Conservation (phyloP, 2,329 filamentous ascomycete species). For the Orbilia brochopaga region DNA sequence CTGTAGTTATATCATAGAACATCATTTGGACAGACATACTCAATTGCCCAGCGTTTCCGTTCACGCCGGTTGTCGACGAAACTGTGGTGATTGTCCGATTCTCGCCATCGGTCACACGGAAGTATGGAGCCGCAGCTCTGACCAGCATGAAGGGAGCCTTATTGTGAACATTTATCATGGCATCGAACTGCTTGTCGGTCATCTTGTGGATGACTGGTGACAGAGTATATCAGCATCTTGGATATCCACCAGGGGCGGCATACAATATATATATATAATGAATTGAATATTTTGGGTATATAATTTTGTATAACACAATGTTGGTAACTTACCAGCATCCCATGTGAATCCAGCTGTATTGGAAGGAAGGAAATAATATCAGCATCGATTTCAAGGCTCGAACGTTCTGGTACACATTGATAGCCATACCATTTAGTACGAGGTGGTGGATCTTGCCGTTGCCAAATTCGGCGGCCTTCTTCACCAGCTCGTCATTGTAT, state of each 20-base stretch:
- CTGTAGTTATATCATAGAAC: conserved; percentile 6
- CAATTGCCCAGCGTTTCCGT: conserved; percentile 72
- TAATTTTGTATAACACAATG: background rate
- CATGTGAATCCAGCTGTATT: conserved; percentile 67
- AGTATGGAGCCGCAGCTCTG: conserved; percentile 80
- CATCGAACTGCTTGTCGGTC: conserved; percentile 89
- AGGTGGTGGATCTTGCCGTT: conserved; percentile 87
- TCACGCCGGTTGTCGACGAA: conserved; percentile 77
- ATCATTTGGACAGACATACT: conserved; percentile 20
- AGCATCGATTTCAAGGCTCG: too few species aligned
- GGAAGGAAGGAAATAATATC: too few species aligned
- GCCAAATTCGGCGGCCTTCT: conserved; percentile 78
- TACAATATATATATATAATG: too few species aligned
- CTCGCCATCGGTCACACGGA: conserved; percentile 83
- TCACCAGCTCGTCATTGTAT: conserved; percentile 75
- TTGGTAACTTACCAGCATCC: conserved; percentile 70
- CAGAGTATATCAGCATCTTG: conserved; percentile 2
- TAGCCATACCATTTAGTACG: conserved; percentile 88
- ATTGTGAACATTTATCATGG: conserved; percentile 80
- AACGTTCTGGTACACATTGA: too few species aligned
- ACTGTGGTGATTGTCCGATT: conserved; percentile 82
- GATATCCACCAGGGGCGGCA: too few species aligned
- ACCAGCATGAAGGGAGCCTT: conserved; percentile 86
- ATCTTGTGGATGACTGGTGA: conserved; percentile 63
- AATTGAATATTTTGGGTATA: too few species aligned